Evolutionary conservation across 306 rosid genomes (phyloP), one percentile per base, ranked within the genome.

Genomic region (Cucurbita ficifolia): DNA sequence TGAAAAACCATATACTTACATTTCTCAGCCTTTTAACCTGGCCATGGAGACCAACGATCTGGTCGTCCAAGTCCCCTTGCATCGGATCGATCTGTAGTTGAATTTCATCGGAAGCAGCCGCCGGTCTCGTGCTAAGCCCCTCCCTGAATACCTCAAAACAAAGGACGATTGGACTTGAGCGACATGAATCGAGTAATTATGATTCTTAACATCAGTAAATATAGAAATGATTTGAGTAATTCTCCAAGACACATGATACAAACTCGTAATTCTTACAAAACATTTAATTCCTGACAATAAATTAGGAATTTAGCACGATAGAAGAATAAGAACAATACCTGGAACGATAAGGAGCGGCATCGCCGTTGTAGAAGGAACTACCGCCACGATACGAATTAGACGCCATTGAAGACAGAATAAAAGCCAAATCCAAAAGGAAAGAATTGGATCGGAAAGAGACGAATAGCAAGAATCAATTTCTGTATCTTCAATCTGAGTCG

Each of bases 31-130:
- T 87, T 81, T 77, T 80, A 72, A 93, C 98, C 87, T 93, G 96
- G 83, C 89, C 82, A 62, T 83, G 93, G 75, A 93, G 96, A 52
- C 96, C 96, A 8, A 78, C 82, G 83, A 93, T 93, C 85, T 88
- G 91, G 19, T 88, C 87, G 36, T 90, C 98, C 63, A 90, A 65
- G 59, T 93, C 90, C 19, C 77, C 84, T 11, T 85, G 83, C 79
- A 86, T 81, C 21, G 96, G 96, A 84, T 92, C 98, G 60, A 92
- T 92, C 63, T 82, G 83, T 79, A 92, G 82, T 80, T 92, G 98
- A 62, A 92, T 92, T 86, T 92, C 98, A 76, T 90, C 90, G 45
- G 92, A 85, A 67, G 83, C 46, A 56, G 84, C 79, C n/a, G 38
- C 81, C 29, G 91, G 39, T 84, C 97, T 89, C 16, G 97, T 89